These are phyloP conservation scores for Suillus tomentosus DNA, from an alignment of 768 basidiomycete genomes.

Conservation along the genomic window DNA sequence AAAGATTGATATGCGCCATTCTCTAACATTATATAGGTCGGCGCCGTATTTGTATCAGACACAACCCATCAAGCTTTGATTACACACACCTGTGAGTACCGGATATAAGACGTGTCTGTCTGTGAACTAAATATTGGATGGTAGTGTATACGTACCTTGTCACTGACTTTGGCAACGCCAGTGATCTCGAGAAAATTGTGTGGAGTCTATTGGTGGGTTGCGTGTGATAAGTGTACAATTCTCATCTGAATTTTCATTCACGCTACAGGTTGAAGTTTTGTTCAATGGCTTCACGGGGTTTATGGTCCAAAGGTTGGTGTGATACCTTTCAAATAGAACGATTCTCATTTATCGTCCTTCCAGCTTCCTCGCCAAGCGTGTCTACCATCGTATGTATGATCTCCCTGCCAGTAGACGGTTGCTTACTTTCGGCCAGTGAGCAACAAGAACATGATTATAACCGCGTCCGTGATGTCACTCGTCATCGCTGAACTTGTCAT, in stretches of 20 bases:
- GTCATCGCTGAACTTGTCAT: constrained; percentile 41
- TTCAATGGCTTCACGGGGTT: constrained; percentile 51
- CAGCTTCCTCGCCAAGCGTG: constrained; percentile 47
- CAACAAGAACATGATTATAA: constrained; percentile 43
- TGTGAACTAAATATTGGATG: not conserved
- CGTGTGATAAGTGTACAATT: not conserved
- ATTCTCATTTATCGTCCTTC: not conserved
- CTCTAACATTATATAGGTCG: constrained; percentile 39
- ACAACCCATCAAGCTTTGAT: constrained; percentile 53
- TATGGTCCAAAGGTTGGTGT: constrained; percentile 42
- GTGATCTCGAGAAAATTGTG: constrained; percentile 35
- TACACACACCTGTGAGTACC: constrained; percentile 44
- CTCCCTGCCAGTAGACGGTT: not conserved
- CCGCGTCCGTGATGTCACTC: constrained; percentile 33
- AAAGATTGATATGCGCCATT: not conserved
- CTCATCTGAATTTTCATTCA: not conserved
- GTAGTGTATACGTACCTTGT: constrained; percentile 47
- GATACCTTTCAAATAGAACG: not conserved
- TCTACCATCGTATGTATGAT: constrained; percentile 41
- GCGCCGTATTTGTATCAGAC: constrained; percentile 51
- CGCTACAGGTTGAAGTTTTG: constrained; percentile 43
- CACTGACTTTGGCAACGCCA: constrained; percentile 36
- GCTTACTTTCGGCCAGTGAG: constrained; percentile 39
- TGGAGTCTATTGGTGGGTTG: constrained; percentile 33
- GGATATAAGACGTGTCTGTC: not conserved